Evolutionary conservation across 176 grass and related monocot genomes (phyloP).

Genomic region (Leersia perrieri): DNA sequence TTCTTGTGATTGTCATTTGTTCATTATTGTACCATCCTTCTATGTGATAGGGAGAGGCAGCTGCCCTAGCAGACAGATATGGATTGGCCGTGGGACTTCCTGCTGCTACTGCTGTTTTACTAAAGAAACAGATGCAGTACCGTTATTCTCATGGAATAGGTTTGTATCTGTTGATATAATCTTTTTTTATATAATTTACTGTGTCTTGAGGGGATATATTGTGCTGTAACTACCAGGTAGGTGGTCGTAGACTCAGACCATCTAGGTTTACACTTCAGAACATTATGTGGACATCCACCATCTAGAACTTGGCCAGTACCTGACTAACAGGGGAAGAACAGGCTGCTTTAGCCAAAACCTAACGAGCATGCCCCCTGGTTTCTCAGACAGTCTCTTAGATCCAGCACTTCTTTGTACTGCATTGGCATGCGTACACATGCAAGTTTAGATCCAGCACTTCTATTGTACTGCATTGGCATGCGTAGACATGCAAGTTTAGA

Average conservation of each 20-base stretch:
- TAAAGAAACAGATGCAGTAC: conserved; percentile 83
- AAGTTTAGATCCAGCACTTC: not conserved
- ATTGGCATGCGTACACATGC: not conserved
- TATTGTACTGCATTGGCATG: conserved; percentile 14
- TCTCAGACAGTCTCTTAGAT: not conserved
- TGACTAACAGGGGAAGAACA: not conserved
- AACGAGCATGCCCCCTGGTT: not conserved
- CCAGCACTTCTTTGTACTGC: too few relatives aligned
- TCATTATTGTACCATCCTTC: conserved; percentile 1
- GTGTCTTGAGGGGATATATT: not conserved
- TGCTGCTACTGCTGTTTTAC: conserved; percentile 65
- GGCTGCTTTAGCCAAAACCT: not conserved
- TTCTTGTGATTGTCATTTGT: not conserved
- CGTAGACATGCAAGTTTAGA: not conserved
- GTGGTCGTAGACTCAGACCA: not conserved
- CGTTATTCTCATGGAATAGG: conserved; percentile 76
- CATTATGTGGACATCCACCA: not conserved
- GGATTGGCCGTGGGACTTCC: conserved; percentile 80
- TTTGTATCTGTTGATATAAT: not conserved
- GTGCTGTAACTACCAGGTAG: not conserved
- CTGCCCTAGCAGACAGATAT: conserved; percentile 78
- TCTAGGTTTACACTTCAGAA: not conserved
- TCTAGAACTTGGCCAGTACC: not conserved
- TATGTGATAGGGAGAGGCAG: conserved; percentile 76
- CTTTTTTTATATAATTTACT: not conserved